Conservation (phyloP, 2,329 filamentous ascomycete genomes). For the Pseudogymnoascus sp. region DNA sequence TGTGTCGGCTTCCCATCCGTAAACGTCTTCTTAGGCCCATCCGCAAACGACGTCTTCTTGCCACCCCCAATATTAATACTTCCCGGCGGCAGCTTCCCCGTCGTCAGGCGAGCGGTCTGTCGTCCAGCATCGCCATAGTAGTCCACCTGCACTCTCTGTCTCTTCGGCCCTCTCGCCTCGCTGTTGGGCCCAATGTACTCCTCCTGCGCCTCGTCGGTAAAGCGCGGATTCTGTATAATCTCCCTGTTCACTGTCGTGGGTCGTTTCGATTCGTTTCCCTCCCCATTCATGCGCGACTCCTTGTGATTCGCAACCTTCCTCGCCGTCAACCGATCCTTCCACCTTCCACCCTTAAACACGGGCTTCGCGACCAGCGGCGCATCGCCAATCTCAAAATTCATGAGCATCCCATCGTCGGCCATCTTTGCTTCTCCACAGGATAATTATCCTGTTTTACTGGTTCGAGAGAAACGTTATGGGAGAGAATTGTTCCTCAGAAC, state of each 20-base stretch:
- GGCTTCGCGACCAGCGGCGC: slow-evolving; percentile 54
- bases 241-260: slow-evolving; percentile 13
- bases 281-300: slow-evolving; percentile 34
- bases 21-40: slow-evolving; percentile 22
- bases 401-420: slow-evolving; percentile 90
- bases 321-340: slow-evolving; percentile 80
- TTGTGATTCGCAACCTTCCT: slow-evolving; percentile 58
- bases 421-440: slow-evolving; percentile 41
- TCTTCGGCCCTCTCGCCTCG: slow-evolving; percentile 33
- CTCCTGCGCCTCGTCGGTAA: slow-evolving; percentile 13
- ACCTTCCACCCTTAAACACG: slow-evolving; percentile 80
- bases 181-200: slow-evolving; percentile 27
- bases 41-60: slow-evolving; percentile 17
- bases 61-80: slow-evolving; percentile 27
- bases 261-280: slow-evolving; percentile 26
- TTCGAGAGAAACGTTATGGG: no score
- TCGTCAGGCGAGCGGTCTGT: slow-evolving; percentile 21
- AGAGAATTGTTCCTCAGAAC: neutral
- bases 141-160: slow-evolving; percentile 35
- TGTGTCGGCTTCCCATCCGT: slow-evolving; percentile 42
- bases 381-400: slow-evolving; percentile 80
- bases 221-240: slow-evolving; percentile 1
- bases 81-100: slow-evolving; percentile 33
- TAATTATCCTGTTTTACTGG: no score
- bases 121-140: slow-evolving; percentile 6